Evolutionary conservation across 805 yeast species (phyloP).

Genomic region (Candida parachauliodes): DNA sequence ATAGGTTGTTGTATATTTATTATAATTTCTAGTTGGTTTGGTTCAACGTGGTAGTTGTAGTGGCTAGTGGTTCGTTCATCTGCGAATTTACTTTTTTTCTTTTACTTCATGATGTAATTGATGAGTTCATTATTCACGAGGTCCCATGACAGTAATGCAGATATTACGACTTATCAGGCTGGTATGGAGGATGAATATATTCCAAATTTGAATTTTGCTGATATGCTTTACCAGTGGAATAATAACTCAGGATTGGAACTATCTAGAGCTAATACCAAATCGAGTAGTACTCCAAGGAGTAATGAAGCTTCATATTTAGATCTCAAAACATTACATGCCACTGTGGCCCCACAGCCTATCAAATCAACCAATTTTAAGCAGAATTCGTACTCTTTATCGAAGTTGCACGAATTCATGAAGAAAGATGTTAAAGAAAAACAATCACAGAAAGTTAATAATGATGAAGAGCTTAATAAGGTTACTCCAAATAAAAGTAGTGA

Average conservation of each 20-base stretch:
- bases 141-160: slow-evolving; percentile 23
- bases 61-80: not conserved
- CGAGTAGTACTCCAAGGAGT: slow-evolving; percentile 25
- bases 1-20: too few species aligned
- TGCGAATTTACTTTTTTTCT: not conserved
- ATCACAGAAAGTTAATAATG: not conserved
- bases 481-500: slow-evolving; percentile 1
- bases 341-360: slow-evolving; percentile 43
- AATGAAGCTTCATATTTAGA: slow-evolving; percentile 38
- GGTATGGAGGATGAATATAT: slow-evolving; percentile 77
- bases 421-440: slow-evolving; percentile 1
- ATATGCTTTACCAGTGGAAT: slow-evolving; percentile 48
- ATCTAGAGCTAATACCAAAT: slow-evolving; percentile 9
- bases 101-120: not conserved
- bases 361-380: slow-evolving; percentile 9
- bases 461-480: slow-evolving; percentile 7
- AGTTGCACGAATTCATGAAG: slow-evolving; percentile 23
- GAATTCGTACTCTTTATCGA: slow-evolving; percentile 16
- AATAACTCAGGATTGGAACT: slow-evolving; percentile 9
- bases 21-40: too few species aligned
- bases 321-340: slow-evolving; percentile 39
- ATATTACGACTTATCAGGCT: slow-evolving; percentile 9
- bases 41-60: slow-evolving; percentile 4
- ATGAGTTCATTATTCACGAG: slow-evolving; percentile 22
- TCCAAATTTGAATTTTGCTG: slow-evolving; percentile 63